Evolutionary conservation across 441 rosid species (phyloP).

Genomic region (Croton setiger): DNA sequence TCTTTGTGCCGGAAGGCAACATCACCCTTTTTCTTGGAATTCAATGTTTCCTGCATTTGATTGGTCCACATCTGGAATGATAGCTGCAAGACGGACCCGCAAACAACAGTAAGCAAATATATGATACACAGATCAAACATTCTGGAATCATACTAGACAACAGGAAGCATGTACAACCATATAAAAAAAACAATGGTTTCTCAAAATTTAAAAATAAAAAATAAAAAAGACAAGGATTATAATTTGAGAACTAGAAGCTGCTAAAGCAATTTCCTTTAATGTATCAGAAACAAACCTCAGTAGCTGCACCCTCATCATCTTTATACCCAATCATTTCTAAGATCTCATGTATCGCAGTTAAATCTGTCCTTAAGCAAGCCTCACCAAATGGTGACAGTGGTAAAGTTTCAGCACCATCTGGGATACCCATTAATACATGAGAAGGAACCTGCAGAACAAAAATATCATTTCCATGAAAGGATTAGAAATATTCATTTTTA

Average conservation of each 20-base stretch:
- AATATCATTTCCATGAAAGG: conserved; percentile 16
- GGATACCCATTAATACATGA: conserved; percentile 77
- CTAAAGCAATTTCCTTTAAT: neutral
- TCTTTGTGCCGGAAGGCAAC: conserved; percentile 73
- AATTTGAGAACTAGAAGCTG: neutral
- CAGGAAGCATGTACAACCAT: neutral
- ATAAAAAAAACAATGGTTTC: no score
- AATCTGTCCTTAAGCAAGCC: conserved; percentile 72
- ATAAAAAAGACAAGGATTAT: neutral
- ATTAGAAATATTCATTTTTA: conserved; percentile 9
- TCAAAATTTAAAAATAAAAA: neutral
- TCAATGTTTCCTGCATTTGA: conserved; percentile 80
- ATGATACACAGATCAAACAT: neutral
- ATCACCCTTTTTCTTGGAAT: conserved; percentile 85
- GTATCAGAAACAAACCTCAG: conserved; percentile 41
- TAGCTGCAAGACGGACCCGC: conserved; percentile 45
- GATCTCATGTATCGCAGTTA: conserved; percentile 77
- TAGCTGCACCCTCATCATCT: conserved; percentile 81
- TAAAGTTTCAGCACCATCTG: conserved; percentile 42
- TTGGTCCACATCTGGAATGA: conserved; percentile 91
- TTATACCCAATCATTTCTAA: conserved; percentile 74
- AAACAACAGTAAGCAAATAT: conserved; percentile 11
- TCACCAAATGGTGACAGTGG: conserved; percentile 74
- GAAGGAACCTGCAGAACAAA: conserved; percentile 55
- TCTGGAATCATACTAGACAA: neutral